Base-by-base conservation (phyloP, 2,329 filamentous ascomycete species). In the Ophiobolus disseminans region DNA sequence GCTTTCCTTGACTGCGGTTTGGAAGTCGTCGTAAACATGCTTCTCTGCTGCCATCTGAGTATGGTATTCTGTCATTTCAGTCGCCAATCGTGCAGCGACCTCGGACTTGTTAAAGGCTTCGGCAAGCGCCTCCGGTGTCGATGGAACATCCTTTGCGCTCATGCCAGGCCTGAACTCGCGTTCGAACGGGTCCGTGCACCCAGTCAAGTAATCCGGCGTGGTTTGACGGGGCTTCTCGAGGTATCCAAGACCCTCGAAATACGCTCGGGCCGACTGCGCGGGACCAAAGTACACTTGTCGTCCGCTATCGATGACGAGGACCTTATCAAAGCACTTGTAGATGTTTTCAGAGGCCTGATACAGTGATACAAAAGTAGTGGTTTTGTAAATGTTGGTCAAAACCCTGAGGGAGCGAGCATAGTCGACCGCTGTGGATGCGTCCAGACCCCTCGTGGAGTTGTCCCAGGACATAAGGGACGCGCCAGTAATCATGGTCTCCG, bases 331-430 rank as follows among this genome's bases (percentile, higher is more conserved):
- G 25, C 86, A 83, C 17, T 80, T 80, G 74, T 90, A 92, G 53
- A 93, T 90, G 61, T 88, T 91, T 73, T 94, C 89, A 0, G 87
- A 91, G 0, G 89, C 90, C 68, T 95, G 90, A 70, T 95, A 96
- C 0, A 96, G 78, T 0, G 90, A 91, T 1, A 95, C 90, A 52
- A 94, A 92, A 0, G 90, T 94, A 1, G 88, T 89, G 0, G 87
- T 91, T 68, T 88, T 85, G 80, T 91, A 91, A 45, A 94, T 84
- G 69, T 94, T 88, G 17, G 90, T 94, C 76, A 93, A 82, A 31
- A 78, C 68, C n/a, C 78, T 66, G 6, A 80, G 60, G 1, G 75
- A 77, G 30, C 78, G 76, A 2, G 75, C 76, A 43, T 78, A 80
- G 50, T 80, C 77, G 16, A 80, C 69, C 20, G 78, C 78, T 10